Evolutionary conservation across 495 filamentous ascomycete genomes (phyloP).

Genomic region (Penicillium roqueforti): DNA sequence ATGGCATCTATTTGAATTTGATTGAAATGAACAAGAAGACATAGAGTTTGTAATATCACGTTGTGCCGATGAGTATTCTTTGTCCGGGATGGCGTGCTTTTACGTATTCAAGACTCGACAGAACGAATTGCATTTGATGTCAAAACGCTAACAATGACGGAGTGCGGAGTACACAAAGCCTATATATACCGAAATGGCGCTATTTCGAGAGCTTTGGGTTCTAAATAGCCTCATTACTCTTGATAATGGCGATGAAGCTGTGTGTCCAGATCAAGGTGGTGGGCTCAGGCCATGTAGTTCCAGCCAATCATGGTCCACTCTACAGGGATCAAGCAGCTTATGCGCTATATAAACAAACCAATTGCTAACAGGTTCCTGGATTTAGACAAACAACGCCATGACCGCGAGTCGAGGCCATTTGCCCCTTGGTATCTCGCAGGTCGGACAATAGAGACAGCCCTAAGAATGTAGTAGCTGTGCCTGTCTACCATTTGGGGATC

Average conservation of each 20-base stretch:
- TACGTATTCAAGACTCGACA: neutral
- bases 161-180: too few species aligned
- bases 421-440: neutral
- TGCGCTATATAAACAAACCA: neutral
- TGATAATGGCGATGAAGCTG: neutral
- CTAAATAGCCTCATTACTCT: neutral
- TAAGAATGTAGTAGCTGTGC: too few species aligned
- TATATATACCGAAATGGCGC: neutral
- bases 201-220: neutral
- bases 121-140: neutral
- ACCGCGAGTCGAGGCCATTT: neutral
- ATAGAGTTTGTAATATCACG: neutral
- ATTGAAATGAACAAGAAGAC: neutral
- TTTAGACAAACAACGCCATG: neutral
- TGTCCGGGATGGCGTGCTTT: constrained; percentile 20
- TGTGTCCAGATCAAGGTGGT: neutral
- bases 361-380: neutral
- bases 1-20: neutral
- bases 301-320: neutral
- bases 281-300: neutral
- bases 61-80: constrained; percentile 10
- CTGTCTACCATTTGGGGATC: too few species aligned
- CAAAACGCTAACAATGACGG: neutral
- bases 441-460: neutral
- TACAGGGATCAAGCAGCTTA: neutral